Evolutionary conservation across 345 rosid genomes (phyloP), one percentile per base, ranked within the genome.

Genomic region (Barbarea vulgaris): DNA sequence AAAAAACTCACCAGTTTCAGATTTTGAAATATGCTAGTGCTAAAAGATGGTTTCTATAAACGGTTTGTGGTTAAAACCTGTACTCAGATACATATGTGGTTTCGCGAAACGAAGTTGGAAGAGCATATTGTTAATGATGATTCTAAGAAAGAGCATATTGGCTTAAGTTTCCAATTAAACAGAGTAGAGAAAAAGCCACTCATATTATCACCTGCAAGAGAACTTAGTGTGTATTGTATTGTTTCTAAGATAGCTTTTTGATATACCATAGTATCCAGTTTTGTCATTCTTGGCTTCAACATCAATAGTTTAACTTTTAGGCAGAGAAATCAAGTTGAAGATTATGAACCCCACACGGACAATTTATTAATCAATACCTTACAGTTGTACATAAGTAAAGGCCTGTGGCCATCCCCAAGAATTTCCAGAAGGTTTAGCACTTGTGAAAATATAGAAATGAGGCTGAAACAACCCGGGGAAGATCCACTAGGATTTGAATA

Each of bases 361-460:
- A 33, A 47, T 70, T 31, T 47, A 74, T 70, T 47, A 46, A 21
- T 59, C 39, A 24, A 70, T 86, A 94, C 95, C 98, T 91, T 84
- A 76, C 96, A 87, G 52, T 85, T 83, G 77, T 84, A 85, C 83
- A 81, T 57, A 84, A 84, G 90, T 70, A 87, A 86, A 77, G 85
- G 79, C 78, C 93, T 88, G 73, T 88, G 85, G 61, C 95, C 95
- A 78, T 94, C 92, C 64, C 97, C 95, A 66, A 89, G 81, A 83
- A 74, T 59, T 80, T 84, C 90, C 80, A 94, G 68, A 76, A 94
- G 95, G 77, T 78, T 72, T 71, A 91, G 81, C 81, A 81, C 72
- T 79, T 91, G 96, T 55, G 82, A 79, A 64, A 89, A 78, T 64
- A 92, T 95, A 77, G 54, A 82, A 73, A 81, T 36, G 42, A 89